Conservation (phyloP, 2,329 filamentous ascomycete genomes). For the Tolypocladium inflatum region DNA sequence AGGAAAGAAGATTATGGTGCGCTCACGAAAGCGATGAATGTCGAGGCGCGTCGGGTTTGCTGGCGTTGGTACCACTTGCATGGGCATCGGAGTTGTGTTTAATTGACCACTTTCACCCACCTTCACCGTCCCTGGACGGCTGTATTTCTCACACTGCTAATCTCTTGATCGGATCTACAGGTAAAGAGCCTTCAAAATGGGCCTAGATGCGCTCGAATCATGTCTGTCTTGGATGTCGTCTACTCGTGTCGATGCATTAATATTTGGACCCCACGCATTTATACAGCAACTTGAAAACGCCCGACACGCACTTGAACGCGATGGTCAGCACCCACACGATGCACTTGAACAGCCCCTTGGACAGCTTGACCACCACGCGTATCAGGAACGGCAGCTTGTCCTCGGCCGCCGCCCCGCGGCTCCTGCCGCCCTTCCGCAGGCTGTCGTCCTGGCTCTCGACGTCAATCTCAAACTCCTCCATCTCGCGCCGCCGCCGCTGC, state of each 20-base stretch:
- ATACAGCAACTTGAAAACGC: slow-evolving; percentile 40
- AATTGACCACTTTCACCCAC: neutral
- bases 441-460: slow-evolving; percentile 51
- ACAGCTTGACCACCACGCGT: slow-evolving; percentile 38
- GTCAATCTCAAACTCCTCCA: slow-evolving; percentile 51
- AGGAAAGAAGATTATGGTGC: slow-evolving; percentile 53
- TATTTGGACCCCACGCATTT: slow-evolving; percentile 38
- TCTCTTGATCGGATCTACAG: neutral
- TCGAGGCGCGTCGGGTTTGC: neutral
- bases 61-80: neutral
- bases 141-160: too few species aligned
- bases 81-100: neutral
- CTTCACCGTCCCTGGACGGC: neutral
- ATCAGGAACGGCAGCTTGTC: slow-evolving; percentile 41
- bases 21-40: slow-evolving; percentile 48
- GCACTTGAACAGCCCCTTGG: slow-evolving; percentile 46
- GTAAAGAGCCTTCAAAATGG: neutral
- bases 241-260: slow-evolving; percentile 12
- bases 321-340: slow-evolving; percentile 49
- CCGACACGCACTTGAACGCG: slow-evolving; percentile 41
- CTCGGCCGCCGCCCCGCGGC: slow-evolving; percentile 27
- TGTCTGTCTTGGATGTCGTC: neutral
- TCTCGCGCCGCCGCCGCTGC: slow-evolving; percentile 25
- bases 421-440: slow-evolving; percentile 22
- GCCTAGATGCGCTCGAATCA: neutral